Evolutionary conservation across 305 asterid species (phyloP), one percentile per base, ranked within the genome.

Genomic region (Fraxinus platypoda): DNA sequence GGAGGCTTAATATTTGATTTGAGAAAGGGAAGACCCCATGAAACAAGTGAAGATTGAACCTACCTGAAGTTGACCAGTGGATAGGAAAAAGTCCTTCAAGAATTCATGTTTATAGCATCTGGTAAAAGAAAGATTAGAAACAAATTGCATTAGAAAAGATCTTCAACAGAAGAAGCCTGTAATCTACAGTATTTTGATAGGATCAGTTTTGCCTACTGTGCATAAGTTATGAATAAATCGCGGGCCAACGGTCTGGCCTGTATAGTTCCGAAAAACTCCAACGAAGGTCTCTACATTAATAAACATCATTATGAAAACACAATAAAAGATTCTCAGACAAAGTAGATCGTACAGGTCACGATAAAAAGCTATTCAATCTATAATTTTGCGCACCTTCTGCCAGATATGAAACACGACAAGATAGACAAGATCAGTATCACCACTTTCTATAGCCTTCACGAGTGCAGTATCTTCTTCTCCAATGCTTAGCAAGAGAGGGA

Each of bases 381-480:
- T 30, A 62, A 62, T 62, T 75, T 66, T 23, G 74, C 81, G 62
- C 79, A 94, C 99, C 99, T 96, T 96, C 84, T 88, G 93, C 98
- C 97, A 90, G 79, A 94, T 90, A 83, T 96, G 98, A 84, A 96
- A 94, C 85, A 96, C 84, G 80, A 94, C 99, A 84, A 96, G 99
- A 86, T 93, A 96, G 68, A 94, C 95, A 59, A 96, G 98, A 92
- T 96, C 99, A 21, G 98, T 96, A 85, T 96, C 99, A 78, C 99
- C 99, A 78, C 95, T 90, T 90, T 96, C 98, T 37, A 90, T 87
- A 57, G 99, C 93, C 92, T 96, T 96, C 81, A 80, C 19, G 9
- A 96, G 97, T 81, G 99, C 98, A 62, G 91, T 91, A 85, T 91
- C 97, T 89, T 93, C 99, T 90, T 96, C 98, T 85, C 94, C 98